Evolutionary conservation across 2,329 filamentous ascomycete species (phyloP).

Genomic region (Colletotrichum zoysiae): DNA sequence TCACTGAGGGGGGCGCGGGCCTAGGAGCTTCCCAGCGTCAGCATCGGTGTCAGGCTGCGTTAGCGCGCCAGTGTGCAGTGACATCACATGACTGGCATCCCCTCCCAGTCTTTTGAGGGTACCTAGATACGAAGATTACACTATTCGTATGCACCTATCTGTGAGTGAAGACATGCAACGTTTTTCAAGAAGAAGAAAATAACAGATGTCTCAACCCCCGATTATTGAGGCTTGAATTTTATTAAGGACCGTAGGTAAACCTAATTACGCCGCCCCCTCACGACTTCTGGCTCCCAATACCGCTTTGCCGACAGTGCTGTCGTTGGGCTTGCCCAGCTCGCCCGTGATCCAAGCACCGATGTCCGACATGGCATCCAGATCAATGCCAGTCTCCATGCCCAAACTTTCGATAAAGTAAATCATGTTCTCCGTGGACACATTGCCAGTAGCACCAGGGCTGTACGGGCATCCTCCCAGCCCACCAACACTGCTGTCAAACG

Average conservation of each 20-base stretch:
- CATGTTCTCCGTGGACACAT: conserved; percentile 87
- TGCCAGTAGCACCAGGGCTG: conserved; percentile 86
- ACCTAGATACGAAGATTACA: not conserved
- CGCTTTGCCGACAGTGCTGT: conserved; percentile 76
- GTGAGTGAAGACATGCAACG: not conserved
- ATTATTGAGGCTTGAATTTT: not conserved
- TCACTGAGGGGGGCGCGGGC: conserved; percentile 12
- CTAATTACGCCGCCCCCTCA: conserved; percentile 23
- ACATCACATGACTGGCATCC: conserved; percentile 56
- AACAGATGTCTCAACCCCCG: not conserved
- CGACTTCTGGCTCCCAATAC: conserved; percentile 63
- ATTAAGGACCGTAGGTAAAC: not conserved
- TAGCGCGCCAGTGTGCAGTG: conserved; percentile 44
- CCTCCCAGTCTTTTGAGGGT: not conserved
- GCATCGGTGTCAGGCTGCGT: conserved; percentile 27
- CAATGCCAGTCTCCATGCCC: conserved; percentile 80
- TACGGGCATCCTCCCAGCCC: conserved; percentile 89
- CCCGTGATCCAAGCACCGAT: conserved; percentile 80
- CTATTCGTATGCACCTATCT: too few species aligned
- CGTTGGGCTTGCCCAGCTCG: conserved; percentile 72
- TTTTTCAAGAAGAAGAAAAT: not conserved
- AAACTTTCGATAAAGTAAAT: conserved; percentile 82
- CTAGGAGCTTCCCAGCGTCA: conserved; percentile 29
- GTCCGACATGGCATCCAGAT: conserved; percentile 74
- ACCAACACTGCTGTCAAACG: conserved; percentile 83